Percentiles rank a stretch among this genome's conserved stretches.
These are phyloP conservation scores for Suillus occidentalis DNA, from an alignment of 768 basidiomycete species.

Conservation along the genomic window DNA sequence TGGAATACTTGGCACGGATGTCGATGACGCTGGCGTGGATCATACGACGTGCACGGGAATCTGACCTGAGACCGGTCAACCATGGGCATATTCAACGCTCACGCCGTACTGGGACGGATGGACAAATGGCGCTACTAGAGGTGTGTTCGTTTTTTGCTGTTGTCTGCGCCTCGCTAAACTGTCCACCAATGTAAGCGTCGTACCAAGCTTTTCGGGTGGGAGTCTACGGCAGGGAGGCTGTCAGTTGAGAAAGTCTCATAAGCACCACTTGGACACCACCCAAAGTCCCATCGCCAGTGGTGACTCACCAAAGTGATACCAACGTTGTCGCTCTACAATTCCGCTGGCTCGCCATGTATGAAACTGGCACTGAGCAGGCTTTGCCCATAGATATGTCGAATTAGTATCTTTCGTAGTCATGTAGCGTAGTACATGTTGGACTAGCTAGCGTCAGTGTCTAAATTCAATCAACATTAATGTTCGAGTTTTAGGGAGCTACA, in stretches of 20 bases:
- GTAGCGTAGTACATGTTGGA: too few relatives aligned
- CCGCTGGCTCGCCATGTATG: too few relatives aligned
- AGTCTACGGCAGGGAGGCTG: conserved; percentile 46
- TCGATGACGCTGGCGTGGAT: conserved; percentile 69
- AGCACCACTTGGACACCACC: background rate
- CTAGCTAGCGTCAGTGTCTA: too few relatives aligned
- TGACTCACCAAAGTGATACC: background rate
- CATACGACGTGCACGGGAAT: conserved; percentile 75
- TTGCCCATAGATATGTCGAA: too few relatives aligned
- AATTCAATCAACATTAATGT: too few relatives aligned
- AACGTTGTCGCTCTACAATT: too few relatives aligned
- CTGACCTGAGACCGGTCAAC: conserved; percentile 59
- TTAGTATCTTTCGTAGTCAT: too few relatives aligned
- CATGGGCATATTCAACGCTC: conserved; percentile 82
- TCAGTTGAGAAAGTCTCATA: too few relatives aligned
- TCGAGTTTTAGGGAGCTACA: too few relatives aligned
- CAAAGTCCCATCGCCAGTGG: background rate
- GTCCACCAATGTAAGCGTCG: conserved; percentile 47
- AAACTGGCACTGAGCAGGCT: background rate
- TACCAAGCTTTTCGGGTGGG: conserved; percentile 54
- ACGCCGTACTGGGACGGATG: conserved; percentile 65
- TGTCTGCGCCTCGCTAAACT: background rate
- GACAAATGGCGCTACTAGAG: conserved; percentile 79
- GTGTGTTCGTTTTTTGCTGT: conserved; percentile 28
- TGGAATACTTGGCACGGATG: conserved; percentile 70